A percentile compares a stretch with the other conserved stretches of the same genome.
These are phyloP conservation scores for Fusarium equiseti DNA, from an alignment of 2,329 filamentous ascomycete genomes.

Conservation along the genomic window DNA sequence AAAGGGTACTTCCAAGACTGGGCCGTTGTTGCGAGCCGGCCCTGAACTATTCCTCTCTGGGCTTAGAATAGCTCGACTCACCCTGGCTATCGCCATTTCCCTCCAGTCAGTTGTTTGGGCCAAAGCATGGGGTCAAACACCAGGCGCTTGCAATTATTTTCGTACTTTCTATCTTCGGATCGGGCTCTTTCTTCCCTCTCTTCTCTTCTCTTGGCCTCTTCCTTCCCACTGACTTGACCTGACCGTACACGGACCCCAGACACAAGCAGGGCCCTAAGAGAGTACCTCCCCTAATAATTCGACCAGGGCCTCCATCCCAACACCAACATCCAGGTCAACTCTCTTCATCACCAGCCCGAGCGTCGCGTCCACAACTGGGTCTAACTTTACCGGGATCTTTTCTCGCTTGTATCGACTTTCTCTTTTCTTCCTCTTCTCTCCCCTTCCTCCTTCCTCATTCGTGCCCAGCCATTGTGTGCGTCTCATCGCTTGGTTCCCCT, in stretches of 20 bases:
- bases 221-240: not conserved
- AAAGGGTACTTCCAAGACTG: constrained; percentile 26
- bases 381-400: constrained; percentile 32
- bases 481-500: constrained; percentile 43
- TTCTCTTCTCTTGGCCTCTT: constrained; percentile 8
- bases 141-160: constrained; percentile 39
- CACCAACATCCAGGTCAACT: not conserved
- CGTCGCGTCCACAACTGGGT: constrained; percentile 25
- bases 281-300: constrained; percentile 38
- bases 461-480: constrained; percentile 44
- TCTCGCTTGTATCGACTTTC: constrained; percentile 29
- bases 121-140: constrained; percentile 45
- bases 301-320: constrained; percentile 12
- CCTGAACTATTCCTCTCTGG: constrained; percentile 28
- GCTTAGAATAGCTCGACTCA: constrained; percentile 23
- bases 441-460: constrained; percentile 32
- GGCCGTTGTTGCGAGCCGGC: constrained; percentile 28
- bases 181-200: constrained; percentile 18
- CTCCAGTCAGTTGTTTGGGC: constrained; percentile 36
- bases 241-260: not conserved
- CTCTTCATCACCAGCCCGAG: constrained; percentile 34
- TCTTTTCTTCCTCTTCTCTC: constrained; percentile 22
- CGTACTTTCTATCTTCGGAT: constrained; percentile 34
- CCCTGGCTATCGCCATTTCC: constrained; percentile 46
- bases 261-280: constrained; percentile 6